Evolutionary conservation across 495 filamentous ascomycete genomes (phyloP).

Genomic region (Evernia prunastri): DNA sequence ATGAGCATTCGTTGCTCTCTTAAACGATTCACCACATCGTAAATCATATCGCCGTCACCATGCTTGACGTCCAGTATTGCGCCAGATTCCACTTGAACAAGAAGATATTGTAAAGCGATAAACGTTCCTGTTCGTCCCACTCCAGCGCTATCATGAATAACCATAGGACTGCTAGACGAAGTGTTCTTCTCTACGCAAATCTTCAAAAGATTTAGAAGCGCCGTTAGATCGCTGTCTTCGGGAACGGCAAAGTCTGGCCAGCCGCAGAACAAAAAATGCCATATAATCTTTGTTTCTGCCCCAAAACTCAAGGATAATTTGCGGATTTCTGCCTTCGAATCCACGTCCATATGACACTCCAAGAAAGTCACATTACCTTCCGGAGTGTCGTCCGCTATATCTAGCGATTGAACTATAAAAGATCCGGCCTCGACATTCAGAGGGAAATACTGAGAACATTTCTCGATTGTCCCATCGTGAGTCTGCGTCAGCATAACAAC

Average conservation of each 20-base stretch:
- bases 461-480: conserved; percentile 72
- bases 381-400: conserved; percentile 36
- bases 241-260: conserved; percentile 96
- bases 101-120: conserved; percentile 85
- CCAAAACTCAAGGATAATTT: conserved; percentile 50
- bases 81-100: conserved; percentile 73
- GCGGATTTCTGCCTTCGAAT: conserved; percentile 48
- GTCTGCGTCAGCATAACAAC: conserved; percentile 96
- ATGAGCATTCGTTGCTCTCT: conserved; percentile 89
- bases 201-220: conserved; percentile 71
- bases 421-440: conserved; percentile 43
- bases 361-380: conserved; percentile 42
- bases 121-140: conserved; percentile 94
- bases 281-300: conserved; percentile 62
- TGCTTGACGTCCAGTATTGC: conserved; percentile 45
- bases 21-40: conserved; percentile 70
- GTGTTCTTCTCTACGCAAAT: conserved; percentile 66
- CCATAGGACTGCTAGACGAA: conserved; percentile 61
- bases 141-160: conserved; percentile 90
- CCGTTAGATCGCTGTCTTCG: conserved; percentile 66
- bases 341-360: conserved; percentile 41
- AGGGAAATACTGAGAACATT: conserved; percentile 91
- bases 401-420: conserved; percentile 41
- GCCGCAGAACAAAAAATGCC: conserved; percentile 83
- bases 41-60: conserved; percentile 53